These are phyloP conservation scores for Spencermartinsiella europaea DNA, from an alignment of 805 yeast genomes.

Conservation along the genomic window DNA sequence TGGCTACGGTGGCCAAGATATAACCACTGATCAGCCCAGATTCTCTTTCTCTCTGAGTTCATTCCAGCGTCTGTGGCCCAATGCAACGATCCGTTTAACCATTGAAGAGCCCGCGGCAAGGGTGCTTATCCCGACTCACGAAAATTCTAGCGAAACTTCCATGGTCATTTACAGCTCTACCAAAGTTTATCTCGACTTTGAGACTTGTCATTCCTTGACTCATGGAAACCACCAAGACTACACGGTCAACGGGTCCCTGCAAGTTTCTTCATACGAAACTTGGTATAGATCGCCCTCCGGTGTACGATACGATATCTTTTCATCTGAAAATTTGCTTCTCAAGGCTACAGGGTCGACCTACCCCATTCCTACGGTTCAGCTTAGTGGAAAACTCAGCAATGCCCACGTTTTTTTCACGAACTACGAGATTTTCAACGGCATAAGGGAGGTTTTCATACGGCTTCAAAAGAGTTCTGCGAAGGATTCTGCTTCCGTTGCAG, in stretches of 20 bases:
- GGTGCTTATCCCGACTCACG: constrained; percentile 18
- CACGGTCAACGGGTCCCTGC: constrained; percentile 21
- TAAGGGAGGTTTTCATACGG: constrained; percentile 22
- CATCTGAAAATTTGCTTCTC: constrained; percentile 22
- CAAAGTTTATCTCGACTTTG: constrained; percentile 28
- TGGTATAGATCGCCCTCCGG: constrained; percentile 30
- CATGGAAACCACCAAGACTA: constrained; percentile 19
- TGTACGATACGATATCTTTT: constrained; percentile 25
- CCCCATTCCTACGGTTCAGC: constrained; percentile 27
- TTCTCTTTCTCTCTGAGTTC: background rate
- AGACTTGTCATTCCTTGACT: constrained; percentile 25
- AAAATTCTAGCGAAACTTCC: constrained; percentile 15
- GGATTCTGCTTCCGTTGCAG: background rate
- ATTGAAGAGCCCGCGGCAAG: constrained; percentile 34
- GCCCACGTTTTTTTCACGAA: constrained; percentile 27
- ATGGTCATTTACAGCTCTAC: constrained; percentile 33
- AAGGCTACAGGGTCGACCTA: constrained; percentile 23
- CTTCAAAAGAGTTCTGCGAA: constrained; percentile 1
- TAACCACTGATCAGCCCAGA: background rate
- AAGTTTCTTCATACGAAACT: constrained; percentile 21
- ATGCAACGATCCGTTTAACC: constrained; percentile 25
- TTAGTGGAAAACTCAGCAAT: constrained; percentile 22
- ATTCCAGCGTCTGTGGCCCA: constrained; percentile 22
- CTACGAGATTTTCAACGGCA: constrained; percentile 30
- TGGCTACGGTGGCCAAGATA: constrained; percentile 2